Evolutionary conservation across 306 rosid species (phyloP), one percentile per base, ranked within the genome.

Genomic region (Vigna mungo): DNA sequence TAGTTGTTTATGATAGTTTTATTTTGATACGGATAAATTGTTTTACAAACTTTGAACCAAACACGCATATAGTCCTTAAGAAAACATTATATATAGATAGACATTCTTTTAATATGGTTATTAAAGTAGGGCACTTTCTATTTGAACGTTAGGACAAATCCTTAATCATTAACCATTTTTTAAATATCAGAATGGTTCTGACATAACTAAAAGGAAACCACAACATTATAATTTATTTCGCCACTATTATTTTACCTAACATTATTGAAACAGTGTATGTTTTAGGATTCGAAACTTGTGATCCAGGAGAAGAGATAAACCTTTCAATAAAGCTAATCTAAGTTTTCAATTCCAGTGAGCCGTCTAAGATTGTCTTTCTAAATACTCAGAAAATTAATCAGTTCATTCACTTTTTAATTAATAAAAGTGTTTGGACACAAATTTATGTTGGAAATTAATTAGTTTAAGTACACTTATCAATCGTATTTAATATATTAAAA

Each of bases 251-350:
- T 48, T 61, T 48, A 48, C 25, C 46, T 66, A 53, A 23, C 30
- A 65, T 54, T 25, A 82, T 64, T 47, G 66, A 73, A 78, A 13
- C 41, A 25, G 63, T 7, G 36, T 60, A 56, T 25, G 27, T 67
- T 71, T 71, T 66, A 71, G 49, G 44, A 76, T 81, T 61, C 52
- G 51, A 64, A 82, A 47, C 79, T 65, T 71, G 62, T 36, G 67
- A 77, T 56, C n/a, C 14, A 6, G 69, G 74, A 37, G 64, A 70
- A 41, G 66, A 39, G 68, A 48, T 59, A 23, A 48, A 21, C 62
- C 10, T 49, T 41, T 61, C 58, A 13, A 41, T 52, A 37, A 82
- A 56, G 66, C 60, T 66, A 36, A 65, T 54, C 59, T 30, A 53
- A 39, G 16, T 4, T 71, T 71, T 63, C 46, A 10, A n/a, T 15